Conservation (phyloP, 2,329 filamentous ascomycete genomes). For the Neodidymelliopsis sp. region DNA sequence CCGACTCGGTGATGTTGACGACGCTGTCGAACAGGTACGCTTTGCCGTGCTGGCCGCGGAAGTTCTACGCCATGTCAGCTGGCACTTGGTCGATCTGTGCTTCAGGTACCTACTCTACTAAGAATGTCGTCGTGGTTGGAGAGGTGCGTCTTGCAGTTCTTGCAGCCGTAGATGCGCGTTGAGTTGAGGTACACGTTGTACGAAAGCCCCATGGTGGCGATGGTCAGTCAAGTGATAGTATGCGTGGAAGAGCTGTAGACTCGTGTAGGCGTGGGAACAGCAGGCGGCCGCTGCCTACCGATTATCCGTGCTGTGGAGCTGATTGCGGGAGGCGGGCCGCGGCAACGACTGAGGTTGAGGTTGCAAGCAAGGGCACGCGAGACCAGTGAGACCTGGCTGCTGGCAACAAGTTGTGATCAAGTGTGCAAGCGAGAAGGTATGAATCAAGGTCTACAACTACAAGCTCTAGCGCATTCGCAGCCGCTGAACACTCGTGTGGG, state of each 20-base stretch:
- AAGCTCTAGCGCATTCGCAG: conserved; percentile 1
- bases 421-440: not conserved
- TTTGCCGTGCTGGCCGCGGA: conserved; percentile 97
- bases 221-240: not conserved
- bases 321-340: conserved; percentile 3
- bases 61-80: conserved; percentile 70
- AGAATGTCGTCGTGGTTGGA: conserved; percentile 97
- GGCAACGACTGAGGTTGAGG: conserved; percentile 6
- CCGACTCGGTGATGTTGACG: conserved; percentile 85
- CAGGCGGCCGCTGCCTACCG: conserved; percentile 1
- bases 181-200: conserved; percentile 93
- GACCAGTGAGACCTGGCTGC: not conserved
- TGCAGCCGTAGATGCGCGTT: conserved; percentile 87
- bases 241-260: not conserved
- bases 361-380: conserved; percentile 2
- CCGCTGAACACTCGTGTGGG: not conserved
- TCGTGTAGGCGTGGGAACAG: not conserved
- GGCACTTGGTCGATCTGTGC: not conserved
- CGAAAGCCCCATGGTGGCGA: conserved; percentile 74
- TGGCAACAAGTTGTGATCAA: not conserved
- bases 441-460: not conserved
- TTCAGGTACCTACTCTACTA: conserved; percentile 71
- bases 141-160: conserved; percentile 93
- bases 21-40: conserved; percentile 95
- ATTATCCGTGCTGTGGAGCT: conserved; percentile 8